Base-by-base conservation (phyloP, 495 filamentous ascomycete species). In the Lentithecium fluviatile region DNA sequence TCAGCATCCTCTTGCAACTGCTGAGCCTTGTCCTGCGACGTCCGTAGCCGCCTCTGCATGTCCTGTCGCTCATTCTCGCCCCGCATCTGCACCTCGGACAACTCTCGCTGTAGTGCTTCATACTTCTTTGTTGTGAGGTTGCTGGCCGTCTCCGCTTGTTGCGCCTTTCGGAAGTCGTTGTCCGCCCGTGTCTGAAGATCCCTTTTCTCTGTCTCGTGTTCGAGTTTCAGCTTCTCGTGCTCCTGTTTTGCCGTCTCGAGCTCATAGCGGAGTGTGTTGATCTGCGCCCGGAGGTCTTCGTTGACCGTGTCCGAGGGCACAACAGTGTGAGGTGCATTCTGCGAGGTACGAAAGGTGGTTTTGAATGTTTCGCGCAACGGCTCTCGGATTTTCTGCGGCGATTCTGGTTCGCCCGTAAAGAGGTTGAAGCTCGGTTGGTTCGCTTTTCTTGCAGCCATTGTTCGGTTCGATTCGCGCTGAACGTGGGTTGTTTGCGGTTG, bases 121-220 rank as follows among this genome's bases (percentile, higher is more conserved):
- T 85, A 84, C 68, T 91, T 93, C 19, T 85, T 80, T 51, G 77
- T 79, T 0, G 87, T 81, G 45, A 85, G 84, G 36, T 83, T 77
- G 58, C 82, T 85, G n/a, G 88, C 82, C 1, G 81, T 79, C 69
- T 97, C 87, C 13, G 83, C 80, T 42, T 78, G 74, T 80, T 95
- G 90, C 36, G 88, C 88, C 65, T 85, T 86, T 60, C 86, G 81
- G 71, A 90, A 94, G 63, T 96, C 90, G 7, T 89, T 85, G 64
- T 96, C 91, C 13, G 85, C 84, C 62, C 85, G 88, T 25, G 82
- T 74, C 66, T 88, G 85, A 3, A 84, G 76, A 20, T 91, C 88
- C 43, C 91, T 81, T 20, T 95, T 70, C 65, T 96, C 91, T 65
- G 90, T 88, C 55, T 95, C 89, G 67, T 90, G 86, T 53, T 87